phyloP scores from a whole-genome alignment of 1,139 yeast genomes.

The Candida labiduridarum region DNA sequence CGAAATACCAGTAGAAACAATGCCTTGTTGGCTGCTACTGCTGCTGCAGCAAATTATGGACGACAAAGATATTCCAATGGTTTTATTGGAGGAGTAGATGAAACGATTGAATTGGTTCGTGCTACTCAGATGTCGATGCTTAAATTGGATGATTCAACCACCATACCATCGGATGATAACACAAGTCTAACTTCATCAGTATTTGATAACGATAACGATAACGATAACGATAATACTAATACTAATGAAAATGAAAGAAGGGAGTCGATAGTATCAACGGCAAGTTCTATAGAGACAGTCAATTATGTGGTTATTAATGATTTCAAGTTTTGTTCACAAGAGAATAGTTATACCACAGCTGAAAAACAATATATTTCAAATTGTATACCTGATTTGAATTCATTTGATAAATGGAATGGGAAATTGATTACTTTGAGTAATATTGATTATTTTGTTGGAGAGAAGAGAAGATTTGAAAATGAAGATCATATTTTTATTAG shows the following conservation, averaged over 20 bases:
- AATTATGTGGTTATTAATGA: slow-evolving; percentile 17
- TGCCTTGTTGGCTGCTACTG: slow-evolving; percentile 29
- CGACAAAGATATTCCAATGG: background rate
- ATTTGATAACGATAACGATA: slow-evolving; percentile 3
- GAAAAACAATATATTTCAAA: slow-evolving; percentile 43
- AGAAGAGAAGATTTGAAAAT: slow-evolving; percentile 14
- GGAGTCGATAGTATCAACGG: slow-evolving; percentile 13
- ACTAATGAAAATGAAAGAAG: slow-evolving; percentile 11
- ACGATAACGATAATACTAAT: no score
- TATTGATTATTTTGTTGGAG: slow-evolving; percentile 23
- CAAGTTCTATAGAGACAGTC: slow-evolving; percentile 7
- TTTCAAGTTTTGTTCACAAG: slow-evolving; percentile 25
- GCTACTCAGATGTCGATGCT: background rate
- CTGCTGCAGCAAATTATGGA: slow-evolving; percentile 26
- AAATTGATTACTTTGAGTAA: slow-evolving; percentile 34
- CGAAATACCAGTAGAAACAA: slow-evolving; percentile 25
- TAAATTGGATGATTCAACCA: slow-evolving; percentile 7
- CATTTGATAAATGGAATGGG: slow-evolving; percentile 45
- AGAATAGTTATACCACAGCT: slow-evolving; percentile 26
- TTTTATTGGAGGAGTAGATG: background rate
- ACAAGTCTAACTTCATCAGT: slow-evolving; percentile 10
- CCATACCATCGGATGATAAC: slow-evolving; percentile 3
- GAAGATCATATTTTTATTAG: slow-evolving; percentile 15
- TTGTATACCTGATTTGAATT: slow-evolving; percentile 43
- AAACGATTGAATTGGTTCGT: slow-evolving; percentile 1